These are phyloP conservation scores for Brassica juncea DNA, from an alignment of 345 rosid genomes.

Conservation along the genomic window DNA sequence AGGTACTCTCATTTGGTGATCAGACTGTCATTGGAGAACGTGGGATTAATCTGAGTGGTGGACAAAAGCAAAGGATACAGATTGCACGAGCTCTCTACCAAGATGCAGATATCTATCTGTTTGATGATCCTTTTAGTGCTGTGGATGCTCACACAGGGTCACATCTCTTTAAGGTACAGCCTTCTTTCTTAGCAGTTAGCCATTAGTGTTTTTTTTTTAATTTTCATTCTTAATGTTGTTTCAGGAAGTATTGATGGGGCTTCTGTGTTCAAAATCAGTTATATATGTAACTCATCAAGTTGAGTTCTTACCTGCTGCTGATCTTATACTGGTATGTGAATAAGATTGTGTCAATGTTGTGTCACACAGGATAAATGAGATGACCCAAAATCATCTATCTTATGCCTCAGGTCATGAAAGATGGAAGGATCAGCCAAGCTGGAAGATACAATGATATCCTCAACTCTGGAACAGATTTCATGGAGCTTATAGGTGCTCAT, in stretches of 20 bases:
- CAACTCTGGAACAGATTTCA: constrained; percentile 63
- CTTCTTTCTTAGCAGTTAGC: neutral
- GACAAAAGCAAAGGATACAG: constrained; percentile 85
- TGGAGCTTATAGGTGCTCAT: constrained; percentile 81
- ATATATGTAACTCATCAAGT: constrained; percentile 86
- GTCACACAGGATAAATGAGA: neutral
- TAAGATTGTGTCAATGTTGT: neutral
- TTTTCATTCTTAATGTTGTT: constrained; percentile 12
- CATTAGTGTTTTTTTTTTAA: neutral
- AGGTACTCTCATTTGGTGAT: constrained; percentile 73
- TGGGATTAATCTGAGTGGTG: constrained; percentile 85
- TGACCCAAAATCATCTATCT: neutral
- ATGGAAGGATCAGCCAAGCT: constrained; percentile 72
- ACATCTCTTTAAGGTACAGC: constrained; percentile 70
- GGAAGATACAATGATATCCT: constrained; percentile 73
- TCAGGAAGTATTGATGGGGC: constrained; percentile 68
- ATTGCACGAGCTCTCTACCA: constrained; percentile 88
- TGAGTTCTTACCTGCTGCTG: constrained; percentile 77
- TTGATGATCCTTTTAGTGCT: constrained; percentile 93
- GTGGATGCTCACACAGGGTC: constrained; percentile 91
- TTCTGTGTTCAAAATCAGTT: constrained; percentile 57
- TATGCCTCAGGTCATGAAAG: constrained; percentile 68
- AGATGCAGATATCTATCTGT: constrained; percentile 78
- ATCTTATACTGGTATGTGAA: constrained; percentile 66
- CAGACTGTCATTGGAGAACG: constrained; percentile 85